These are phyloP conservation scores for Podila clonocystis DNA, from an alignment of 192 early-diverging fungal genomes.

Conservation along the genomic window DNA sequence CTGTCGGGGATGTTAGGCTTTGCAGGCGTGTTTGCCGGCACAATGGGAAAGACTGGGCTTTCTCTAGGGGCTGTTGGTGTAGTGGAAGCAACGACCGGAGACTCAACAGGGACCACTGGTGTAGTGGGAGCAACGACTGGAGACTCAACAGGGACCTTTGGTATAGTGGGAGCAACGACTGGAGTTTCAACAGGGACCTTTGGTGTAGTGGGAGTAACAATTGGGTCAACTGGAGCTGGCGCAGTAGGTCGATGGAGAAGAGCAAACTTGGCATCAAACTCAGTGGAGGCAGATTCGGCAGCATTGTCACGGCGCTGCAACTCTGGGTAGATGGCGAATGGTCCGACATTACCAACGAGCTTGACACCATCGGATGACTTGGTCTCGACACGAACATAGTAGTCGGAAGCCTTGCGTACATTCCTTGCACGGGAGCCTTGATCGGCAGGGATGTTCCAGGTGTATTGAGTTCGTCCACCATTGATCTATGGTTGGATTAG, in stretches of 20 bases:
- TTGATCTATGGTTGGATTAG: conserved; percentile 6
- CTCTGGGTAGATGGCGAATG: conserved; percentile 21
- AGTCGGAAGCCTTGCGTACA: conserved; percentile 16
- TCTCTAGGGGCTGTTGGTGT: background rate
- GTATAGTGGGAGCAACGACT: no score
- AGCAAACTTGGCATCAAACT: conserved; percentile 16
- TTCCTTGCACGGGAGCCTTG: conserved; percentile 6
- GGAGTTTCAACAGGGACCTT: background rate
- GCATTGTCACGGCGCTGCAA: conserved; percentile 11
- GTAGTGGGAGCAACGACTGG: background rate
- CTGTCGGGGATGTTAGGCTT: background rate
- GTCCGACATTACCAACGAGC: conserved; percentile 38
- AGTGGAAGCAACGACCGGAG: background rate
- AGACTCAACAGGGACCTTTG: background rate
- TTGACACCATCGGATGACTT: conserved; percentile 11
- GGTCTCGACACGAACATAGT: conserved; percentile 40
- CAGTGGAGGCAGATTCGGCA: background rate
- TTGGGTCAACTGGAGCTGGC: background rate
- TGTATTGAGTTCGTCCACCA: conserved; percentile 11
- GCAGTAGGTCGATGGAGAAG: background rate
- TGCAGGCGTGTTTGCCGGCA: background rate
- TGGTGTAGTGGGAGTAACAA: background rate
- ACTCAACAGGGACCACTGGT: no score
- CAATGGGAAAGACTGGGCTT: background rate
- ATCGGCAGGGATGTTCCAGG: conserved; percentile 29